phyloP scores from a whole-genome alignment of 805 yeast species.

The Metschnikowia drakensbergensis region DNA sequence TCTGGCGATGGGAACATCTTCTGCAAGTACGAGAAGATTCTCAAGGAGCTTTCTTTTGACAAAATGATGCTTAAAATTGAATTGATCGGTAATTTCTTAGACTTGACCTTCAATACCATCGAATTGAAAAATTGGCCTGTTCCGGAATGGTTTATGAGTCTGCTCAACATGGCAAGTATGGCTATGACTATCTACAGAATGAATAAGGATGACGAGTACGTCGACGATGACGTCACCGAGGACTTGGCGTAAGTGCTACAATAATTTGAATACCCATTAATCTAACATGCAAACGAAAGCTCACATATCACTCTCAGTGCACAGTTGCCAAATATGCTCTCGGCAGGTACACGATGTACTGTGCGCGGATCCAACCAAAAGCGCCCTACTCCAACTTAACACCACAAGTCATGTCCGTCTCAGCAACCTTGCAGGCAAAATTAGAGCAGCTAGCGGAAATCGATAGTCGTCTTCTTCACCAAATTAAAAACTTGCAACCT shows the following conservation, averaged over 20 bases:
- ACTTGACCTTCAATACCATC: conserved; percentile 37
- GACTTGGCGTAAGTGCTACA: conserved; percentile 28
- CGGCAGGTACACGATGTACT: background rate
- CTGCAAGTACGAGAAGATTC: conserved; percentile 35
- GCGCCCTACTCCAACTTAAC: background rate
- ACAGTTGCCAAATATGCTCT: background rate
- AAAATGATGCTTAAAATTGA: conserved; percentile 40
- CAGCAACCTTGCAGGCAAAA: conserved; percentile 6
- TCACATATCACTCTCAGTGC: background rate
- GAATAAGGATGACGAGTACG: conserved; percentile 46
- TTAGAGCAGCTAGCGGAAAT: background rate
- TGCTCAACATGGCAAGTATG: conserved; percentile 41
- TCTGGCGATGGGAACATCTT: conserved; percentile 23
- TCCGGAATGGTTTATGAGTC: conserved; percentile 42
- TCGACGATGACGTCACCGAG: conserved; percentile 41
- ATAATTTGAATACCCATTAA: background rate
- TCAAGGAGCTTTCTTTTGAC: conserved; percentile 41
- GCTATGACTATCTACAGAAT: conserved; percentile 46
- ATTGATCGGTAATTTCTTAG: conserved; percentile 40
- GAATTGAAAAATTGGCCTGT: conserved; percentile 34
- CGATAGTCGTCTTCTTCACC: background rate
- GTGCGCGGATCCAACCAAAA: conserved; percentile 2
- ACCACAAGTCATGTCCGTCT: conserved; percentile 9
- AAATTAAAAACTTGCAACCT: background rate
- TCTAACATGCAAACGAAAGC: background rate